Percentiles rank a stretch among this genome's conserved stretches.
Conservation (phyloP, 2,329 filamentous ascomycete species). For the Ophiocordyceps camponoti-rufipedis region DNA sequence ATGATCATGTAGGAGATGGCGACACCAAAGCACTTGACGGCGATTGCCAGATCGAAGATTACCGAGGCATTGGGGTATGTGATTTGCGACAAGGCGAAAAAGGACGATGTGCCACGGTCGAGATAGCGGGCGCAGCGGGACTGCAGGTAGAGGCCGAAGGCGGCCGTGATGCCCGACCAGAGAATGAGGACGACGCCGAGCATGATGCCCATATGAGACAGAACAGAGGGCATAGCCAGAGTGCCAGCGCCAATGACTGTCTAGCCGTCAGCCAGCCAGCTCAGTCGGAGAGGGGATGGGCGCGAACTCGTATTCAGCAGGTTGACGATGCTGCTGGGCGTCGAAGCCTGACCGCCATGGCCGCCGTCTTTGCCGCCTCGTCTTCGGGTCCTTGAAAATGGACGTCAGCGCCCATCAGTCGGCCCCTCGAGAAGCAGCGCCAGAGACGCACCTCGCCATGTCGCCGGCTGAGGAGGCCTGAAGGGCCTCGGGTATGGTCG, state of each 20-base stretch:
- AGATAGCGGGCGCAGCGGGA: constrained; percentile 84
- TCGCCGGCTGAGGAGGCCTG: constrained; percentile 20
- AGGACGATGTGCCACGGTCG: constrained; percentile 73
- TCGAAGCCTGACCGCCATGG: constrained; percentile 57
- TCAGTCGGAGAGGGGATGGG: background rate
- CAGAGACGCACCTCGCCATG: constrained; percentile 27
- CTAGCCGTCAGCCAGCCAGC: constrained; percentile 5
- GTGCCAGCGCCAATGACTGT: constrained; percentile 84
- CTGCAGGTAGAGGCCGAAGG: constrained; percentile 89
- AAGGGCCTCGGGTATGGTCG: constrained; percentile 29
- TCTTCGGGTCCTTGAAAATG: constrained; percentile 28
- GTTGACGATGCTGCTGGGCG: constrained; percentile 84
- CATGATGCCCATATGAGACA: constrained; percentile 88
- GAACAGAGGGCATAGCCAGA: constrained; percentile 83
- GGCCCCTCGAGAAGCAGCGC: background rate
- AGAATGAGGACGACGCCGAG: constrained; percentile 70
- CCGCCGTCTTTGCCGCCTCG: constrained; percentile 55
- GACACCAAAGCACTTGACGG: constrained; percentile 95
- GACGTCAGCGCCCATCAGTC: background rate
- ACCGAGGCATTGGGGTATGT: constrained; percentile 94
- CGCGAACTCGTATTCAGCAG: constrained; percentile 80
- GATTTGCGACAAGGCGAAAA: constrained; percentile 91
- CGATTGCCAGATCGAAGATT: constrained; percentile 88
- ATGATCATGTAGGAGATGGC: constrained; percentile 97
- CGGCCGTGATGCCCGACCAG: constrained; percentile 78